phyloP scores from a whole-genome alignment of 495 filamentous ascomycete genomes.

The Stereocaulon alpinum region DNA sequence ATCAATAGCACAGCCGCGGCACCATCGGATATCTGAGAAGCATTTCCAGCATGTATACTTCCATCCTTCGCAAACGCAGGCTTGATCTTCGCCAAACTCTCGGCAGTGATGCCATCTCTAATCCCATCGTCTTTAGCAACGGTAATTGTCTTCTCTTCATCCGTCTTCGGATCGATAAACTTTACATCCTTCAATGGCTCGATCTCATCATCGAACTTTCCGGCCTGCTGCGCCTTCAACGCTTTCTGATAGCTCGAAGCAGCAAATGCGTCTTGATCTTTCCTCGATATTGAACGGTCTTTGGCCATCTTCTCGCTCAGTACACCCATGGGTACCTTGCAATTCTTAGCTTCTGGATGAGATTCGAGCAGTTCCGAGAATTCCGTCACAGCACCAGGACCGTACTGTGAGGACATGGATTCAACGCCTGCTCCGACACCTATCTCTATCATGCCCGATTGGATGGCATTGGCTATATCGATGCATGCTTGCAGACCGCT shows the following conservation, averaged over 20 bases:
- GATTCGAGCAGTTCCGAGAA: slow-evolving; percentile 87
- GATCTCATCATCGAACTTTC: slow-evolving; percentile 91
- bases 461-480: slow-evolving; percentile 87
- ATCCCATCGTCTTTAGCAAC: slow-evolving; percentile 85
- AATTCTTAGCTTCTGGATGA: slow-evolving; percentile 78
- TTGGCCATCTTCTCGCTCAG: slow-evolving; percentile 93
- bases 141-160: slow-evolving; percentile 72
- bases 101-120: slow-evolving; percentile 71
- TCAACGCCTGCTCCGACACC: slow-evolving; percentile 96
- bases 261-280: slow-evolving; percentile 78
- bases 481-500: slow-evolving; percentile 81
- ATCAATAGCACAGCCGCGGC: slow-evolving; percentile 92
- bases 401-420: slow-evolving; percentile 77
- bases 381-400: slow-evolving; percentile 79
- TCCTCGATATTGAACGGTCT: slow-evolving; percentile 61
- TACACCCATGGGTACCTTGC: slow-evolving; percentile 96
- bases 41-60: slow-evolving; percentile 91
- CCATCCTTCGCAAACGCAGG: slow-evolving; percentile 88
- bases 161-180: slow-evolving; percentile 78
- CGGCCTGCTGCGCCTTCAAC: slow-evolving; percentile 68
- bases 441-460: slow-evolving; percentile 83
- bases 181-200: slow-evolving; percentile 65
- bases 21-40: slow-evolving; percentile 89
- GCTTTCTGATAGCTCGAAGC: slow-evolving; percentile 87
- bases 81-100: slow-evolving; percentile 79